Percentiles rank a stretch among this genome's conserved stretches.
phyloP scores from a whole-genome alignment of 1,284 basidiomycete genomes.

The Macrocystidia cucumis region DNA sequence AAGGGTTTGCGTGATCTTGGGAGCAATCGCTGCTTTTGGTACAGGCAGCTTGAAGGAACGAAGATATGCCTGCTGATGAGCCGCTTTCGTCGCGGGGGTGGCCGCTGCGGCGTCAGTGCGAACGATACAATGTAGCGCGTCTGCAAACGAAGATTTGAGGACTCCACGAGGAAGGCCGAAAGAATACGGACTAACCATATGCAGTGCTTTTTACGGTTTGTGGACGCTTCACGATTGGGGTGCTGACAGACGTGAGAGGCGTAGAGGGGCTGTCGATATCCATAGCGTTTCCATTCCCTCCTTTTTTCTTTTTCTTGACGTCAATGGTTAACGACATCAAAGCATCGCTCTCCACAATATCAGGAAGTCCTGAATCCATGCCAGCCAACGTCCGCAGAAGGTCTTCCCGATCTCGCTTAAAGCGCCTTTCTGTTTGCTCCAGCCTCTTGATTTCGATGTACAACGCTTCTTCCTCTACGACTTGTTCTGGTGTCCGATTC shows the following conservation, averaged over 20 bases:
- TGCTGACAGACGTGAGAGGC: constrained; percentile 35
- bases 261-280: constrained; percentile 53
- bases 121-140: constrained; percentile 69
- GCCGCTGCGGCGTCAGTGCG: constrained; percentile 55
- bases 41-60: constrained; percentile 78
- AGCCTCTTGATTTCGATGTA: constrained; percentile 92
- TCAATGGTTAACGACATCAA: constrained; percentile 36
- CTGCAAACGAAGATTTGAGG: constrained; percentile 25
- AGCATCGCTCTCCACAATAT: constrained; percentile 59
- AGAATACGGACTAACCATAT: constrained; percentile 36
- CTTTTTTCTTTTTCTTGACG: constrained; percentile 42
- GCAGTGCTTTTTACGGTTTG: constrained; percentile 46
- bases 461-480: constrained; percentile 93
- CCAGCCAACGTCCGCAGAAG: constrained; percentile 81
- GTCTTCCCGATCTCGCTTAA: constrained; percentile 87
- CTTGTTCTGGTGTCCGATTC: constrained; percentile 80
- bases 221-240: constrained; percentile 38
- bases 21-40: constrained; percentile 68
- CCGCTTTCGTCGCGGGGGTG: constrained; percentile 56
- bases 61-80: constrained; percentile 71
- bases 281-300: constrained; percentile 28
- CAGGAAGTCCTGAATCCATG: constrained; percentile 77
- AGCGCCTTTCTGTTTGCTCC: constrained; percentile 87
- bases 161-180: constrained; percentile 5
- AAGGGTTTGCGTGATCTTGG: constrained; percentile 68